Percentiles rank a stretch among this genome's conserved stretches.
These are phyloP conservation scores for Zymoseptoria brevis DNA, from an alignment of 2,329 filamentous ascomycete genomes.

Conservation along the genomic window DNA sequence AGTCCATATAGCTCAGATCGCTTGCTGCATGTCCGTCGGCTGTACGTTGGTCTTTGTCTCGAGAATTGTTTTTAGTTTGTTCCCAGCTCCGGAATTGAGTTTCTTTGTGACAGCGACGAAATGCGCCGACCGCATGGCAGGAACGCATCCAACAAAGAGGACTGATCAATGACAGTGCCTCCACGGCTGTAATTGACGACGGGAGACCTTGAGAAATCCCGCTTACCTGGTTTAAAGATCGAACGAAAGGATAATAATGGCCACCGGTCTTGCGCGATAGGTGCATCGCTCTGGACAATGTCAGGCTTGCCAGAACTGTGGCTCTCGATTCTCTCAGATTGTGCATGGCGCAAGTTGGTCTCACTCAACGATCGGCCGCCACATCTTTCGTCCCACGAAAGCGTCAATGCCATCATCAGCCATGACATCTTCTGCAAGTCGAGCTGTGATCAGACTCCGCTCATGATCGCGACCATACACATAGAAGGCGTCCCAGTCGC, in stretches of 20 bases:
- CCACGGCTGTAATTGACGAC: background rate
- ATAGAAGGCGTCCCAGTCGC: constrained; percentile 51
- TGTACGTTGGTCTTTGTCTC: background rate
- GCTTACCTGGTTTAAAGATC: background rate
- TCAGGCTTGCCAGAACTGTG: background rate
- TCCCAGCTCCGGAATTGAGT: background rate
- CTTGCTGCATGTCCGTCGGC: background rate
- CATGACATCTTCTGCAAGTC: constrained; percentile 52
- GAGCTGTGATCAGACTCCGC: constrained; percentile 59
- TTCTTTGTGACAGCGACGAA: background rate
- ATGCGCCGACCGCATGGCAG: background rate
- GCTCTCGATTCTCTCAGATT: background rate
- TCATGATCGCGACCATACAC: constrained; percentile 55
- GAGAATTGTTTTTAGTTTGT: background rate
- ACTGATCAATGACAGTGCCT: background rate
- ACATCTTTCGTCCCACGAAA: constrained; percentile 53
- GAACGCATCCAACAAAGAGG: background rate
- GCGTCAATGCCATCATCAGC: constrained; percentile 52
- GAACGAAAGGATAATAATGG: background rate
- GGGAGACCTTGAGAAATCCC: background rate
- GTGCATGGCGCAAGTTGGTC: background rate
- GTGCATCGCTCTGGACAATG: background rate
- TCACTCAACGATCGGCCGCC: constrained; percentile 39
- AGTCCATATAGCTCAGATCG: background rate
- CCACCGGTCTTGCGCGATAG: background rate